Conservation (phyloP, 129 eudicot species). For the Centella asiatica region DNA sequence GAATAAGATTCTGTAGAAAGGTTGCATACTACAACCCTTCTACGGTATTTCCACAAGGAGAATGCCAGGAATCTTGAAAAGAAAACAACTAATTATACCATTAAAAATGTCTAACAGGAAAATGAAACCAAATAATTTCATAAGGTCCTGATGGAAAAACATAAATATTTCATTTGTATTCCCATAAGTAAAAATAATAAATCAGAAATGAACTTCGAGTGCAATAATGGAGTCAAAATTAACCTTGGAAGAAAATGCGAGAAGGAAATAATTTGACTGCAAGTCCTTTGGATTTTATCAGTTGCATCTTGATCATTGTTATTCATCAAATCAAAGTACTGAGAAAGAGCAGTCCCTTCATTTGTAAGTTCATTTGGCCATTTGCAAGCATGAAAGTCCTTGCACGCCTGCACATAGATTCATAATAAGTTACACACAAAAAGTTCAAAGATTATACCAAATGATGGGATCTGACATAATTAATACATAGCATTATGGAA, state of each 20-base stretch:
- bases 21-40: too few species aligned
- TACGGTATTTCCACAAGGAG: too few species aligned
- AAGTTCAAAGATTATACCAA: background rate
- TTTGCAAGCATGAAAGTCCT: constrained; percentile 58
- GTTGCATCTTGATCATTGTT: constrained; percentile 22
- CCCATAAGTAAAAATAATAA: background rate
- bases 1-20: too few species aligned
- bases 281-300: constrained; percentile 32
- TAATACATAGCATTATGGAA: too few species aligned
- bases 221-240: constrained; percentile 4
- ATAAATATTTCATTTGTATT: too few species aligned
- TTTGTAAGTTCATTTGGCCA: constrained; percentile 39
- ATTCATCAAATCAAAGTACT: constrained; percentile 41
- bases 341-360: constrained; percentile 41
- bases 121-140: too few species aligned
- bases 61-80: too few species aligned
- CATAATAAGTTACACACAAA: background rate
- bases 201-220: background rate
- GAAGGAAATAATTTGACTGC: constrained; percentile 43
- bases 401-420: constrained; percentile 36
- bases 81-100: too few species aligned
- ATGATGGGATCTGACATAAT: too few species aligned
- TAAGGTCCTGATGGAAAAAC: too few species aligned
- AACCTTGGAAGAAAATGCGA: constrained; percentile 67
- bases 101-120: too few species aligned